These are phyloP conservation scores for Eucalyptus pauciflora DNA, from an alignment of 345 rosid species.

Conservation along the genomic window DNA sequence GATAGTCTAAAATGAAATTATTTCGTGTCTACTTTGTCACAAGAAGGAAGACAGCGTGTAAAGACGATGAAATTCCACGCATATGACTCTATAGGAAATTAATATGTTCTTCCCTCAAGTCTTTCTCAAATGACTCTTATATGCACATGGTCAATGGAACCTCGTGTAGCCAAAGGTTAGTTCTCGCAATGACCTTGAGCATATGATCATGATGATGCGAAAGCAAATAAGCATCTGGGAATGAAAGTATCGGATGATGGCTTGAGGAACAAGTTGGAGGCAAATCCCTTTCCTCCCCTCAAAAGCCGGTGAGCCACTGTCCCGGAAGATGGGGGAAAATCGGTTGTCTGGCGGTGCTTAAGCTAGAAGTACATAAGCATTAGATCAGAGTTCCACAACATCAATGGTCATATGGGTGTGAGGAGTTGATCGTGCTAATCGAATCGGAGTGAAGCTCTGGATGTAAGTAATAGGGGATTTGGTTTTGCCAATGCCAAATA, in stretches of 20 bases:
- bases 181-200: not conserved
- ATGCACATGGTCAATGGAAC: not conserved
- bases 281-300: not conserved
- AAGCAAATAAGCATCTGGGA: not conserved
- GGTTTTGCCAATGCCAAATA: not conserved
- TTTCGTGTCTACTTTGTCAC: not conserved
- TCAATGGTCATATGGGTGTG: not conserved
- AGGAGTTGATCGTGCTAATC: not conserved
- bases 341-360: fast-evolving
- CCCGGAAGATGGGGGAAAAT: not conserved
- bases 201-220: fast-evolving
- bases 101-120: not conserved
- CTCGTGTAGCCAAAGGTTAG: not conserved
- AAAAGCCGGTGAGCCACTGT: not conserved
- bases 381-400: not conserved
- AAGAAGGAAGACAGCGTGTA: not conserved
- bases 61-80: not conserved
- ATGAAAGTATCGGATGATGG: fast-evolving
- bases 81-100: not conserved
- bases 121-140: not conserved
- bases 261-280: not conserved
- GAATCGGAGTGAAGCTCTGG: not conserved
- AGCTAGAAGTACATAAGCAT: fast-evolving
- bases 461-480: fast-evolving
- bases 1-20: not conserved